These are phyloP conservation scores for Termitomyces sp. DNA, from an alignment of 768 basidiomycete genomes.

Conservation along the genomic window DNA sequence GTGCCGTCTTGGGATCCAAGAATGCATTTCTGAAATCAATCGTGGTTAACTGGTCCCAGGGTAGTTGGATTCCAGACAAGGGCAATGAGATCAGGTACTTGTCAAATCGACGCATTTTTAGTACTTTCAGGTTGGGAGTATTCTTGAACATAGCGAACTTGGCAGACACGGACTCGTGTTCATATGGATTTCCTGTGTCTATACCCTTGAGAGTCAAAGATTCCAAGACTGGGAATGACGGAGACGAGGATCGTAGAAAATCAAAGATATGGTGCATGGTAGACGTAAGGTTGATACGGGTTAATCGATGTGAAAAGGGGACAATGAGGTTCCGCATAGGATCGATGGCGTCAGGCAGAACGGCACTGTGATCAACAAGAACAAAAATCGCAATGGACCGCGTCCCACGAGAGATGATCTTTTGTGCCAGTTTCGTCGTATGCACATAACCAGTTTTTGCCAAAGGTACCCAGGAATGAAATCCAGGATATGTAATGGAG, in stretches of 20 bases:
- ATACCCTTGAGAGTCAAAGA: neutral
- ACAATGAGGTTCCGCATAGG: slow-evolving; percentile 1
- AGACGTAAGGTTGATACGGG: neutral
- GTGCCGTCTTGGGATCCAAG: neutral
- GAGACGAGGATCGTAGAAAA: neutral
- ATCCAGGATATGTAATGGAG: neutral
- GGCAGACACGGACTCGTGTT: neutral
- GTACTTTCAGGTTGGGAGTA: neutral
- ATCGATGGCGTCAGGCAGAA: neutral
- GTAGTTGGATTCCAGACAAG: neutral
- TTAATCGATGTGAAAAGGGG: slow-evolving; percentile 4
- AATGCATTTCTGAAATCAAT: neutral
- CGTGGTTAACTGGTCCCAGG: neutral
- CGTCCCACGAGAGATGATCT: slow-evolving; percentile 3
- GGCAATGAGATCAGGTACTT: neutral
- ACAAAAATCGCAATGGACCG: neutral
- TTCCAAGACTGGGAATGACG: neutral
- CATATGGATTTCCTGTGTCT: neutral
- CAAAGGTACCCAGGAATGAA: too few species aligned
- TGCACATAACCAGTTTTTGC: too few species aligned
- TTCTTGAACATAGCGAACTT: slow-evolving; percentile 1
- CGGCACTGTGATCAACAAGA: too few species aligned
- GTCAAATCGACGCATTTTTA: neutral
- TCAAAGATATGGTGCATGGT: neutral
- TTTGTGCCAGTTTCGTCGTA: neutral